Base-by-base conservation (phyloP, 306 rosid species). In the Sphenostylis stenocarpa region DNA sequence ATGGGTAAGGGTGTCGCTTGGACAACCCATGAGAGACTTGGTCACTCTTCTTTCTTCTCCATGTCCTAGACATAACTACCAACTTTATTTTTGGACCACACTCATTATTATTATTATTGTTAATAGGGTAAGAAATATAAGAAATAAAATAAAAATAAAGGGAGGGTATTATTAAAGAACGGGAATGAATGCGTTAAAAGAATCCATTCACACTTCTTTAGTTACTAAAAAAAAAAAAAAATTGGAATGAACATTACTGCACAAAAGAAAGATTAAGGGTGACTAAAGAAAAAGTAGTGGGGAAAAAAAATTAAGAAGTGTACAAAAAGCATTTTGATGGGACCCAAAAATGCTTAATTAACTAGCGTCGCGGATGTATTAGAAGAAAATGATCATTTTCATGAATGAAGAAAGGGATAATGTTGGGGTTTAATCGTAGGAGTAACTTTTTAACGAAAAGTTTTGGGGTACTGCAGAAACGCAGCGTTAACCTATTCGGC, bases 311-410 rank as follows among this genome's bases (percentile, higher is more conserved):
- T 23, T 41, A n/a, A 29, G n/a, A 39, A 81, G 49, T 33, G 70
- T 17, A 56, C 78, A 82, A 77, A 76, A 62, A 66, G 75, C 67
- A 77, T 82, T 71, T 70, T 77, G 9, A 36, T 52, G 85, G 79
- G 79, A 53, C 82, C 77, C 77, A 63, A 64, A 82, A 61, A 38
- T 57, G 6, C 65, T 47, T n/a, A n/a, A n/a, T n/a, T 69, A 9
- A 5, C 11, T 36, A 74, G 45, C 38, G 26, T 64, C 5, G 3
- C 34, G 45, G 44, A 49, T 76, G 33, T 34, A 33, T 62, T 34
- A n/a, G 69, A 63, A 17, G 8, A 62, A 16, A 34, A 62, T 33
- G n/a, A 33, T 21, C 19, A 0, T 6, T 51, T 19, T 51, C 20
- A 19, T 8, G 5, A 53, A 28, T 11, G 61, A 53, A 47, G 16